Conservation (phyloP, 352 stramenopile genomes). For the Plasmopara viticola region DNA sequence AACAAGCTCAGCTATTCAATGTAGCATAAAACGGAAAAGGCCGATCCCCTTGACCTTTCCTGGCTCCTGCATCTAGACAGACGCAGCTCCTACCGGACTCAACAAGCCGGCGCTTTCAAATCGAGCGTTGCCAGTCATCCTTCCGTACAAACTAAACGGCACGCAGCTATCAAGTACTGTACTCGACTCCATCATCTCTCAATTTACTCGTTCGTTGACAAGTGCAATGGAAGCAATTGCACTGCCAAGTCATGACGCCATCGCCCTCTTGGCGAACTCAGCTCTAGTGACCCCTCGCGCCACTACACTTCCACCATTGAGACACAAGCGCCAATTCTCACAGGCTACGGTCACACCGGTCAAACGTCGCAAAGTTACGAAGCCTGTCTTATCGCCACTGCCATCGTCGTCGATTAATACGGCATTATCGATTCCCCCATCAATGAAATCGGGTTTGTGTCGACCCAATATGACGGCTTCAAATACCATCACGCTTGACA, state of each 20-base stretch:
- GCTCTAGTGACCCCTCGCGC: slow-evolving; percentile 1
- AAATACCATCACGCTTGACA: slow-evolving; percentile 75
- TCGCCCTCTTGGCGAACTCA: slow-evolving; percentile 2
- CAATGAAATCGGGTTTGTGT: slow-evolving; percentile 20
- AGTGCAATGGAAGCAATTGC: slow-evolving; percentile 24
- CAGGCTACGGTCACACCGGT: slow-evolving; percentile 2
- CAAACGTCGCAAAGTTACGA: slow-evolving; percentile 25
- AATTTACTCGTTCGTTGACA: slow-evolving; percentile 19
- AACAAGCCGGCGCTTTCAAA: slow-evolving; percentile 29
- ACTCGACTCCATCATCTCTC: slow-evolving; percentile 18
- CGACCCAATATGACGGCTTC: slow-evolving; percentile 68
- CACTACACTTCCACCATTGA: slow-evolving; percentile 11
- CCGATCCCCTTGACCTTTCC: slow-evolving; percentile 24
- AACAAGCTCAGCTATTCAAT: neutral
- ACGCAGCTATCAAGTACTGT: slow-evolving; percentile 12
- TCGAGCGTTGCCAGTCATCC: slow-evolving; percentile 26
- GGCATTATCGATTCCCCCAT: slow-evolving; percentile 7
- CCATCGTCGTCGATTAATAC: slow-evolving; percentile 11
- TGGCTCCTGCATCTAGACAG: slow-evolving; percentile 14
- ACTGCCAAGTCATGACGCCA: slow-evolving; percentile 4
- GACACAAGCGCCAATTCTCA: slow-evolving; percentile 15
- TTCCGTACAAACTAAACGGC: slow-evolving; percentile 8
- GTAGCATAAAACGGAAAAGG: slow-evolving; percentile 24
- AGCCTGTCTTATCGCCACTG: slow-evolving; percentile 13
- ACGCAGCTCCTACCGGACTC: slow-evolving; percentile 24